These are phyloP conservation scores for Immersiporthe knoxdaviesiana DNA, from an alignment of 2,329 filamentous ascomycete genomes.

Conservation along the genomic window DNA sequence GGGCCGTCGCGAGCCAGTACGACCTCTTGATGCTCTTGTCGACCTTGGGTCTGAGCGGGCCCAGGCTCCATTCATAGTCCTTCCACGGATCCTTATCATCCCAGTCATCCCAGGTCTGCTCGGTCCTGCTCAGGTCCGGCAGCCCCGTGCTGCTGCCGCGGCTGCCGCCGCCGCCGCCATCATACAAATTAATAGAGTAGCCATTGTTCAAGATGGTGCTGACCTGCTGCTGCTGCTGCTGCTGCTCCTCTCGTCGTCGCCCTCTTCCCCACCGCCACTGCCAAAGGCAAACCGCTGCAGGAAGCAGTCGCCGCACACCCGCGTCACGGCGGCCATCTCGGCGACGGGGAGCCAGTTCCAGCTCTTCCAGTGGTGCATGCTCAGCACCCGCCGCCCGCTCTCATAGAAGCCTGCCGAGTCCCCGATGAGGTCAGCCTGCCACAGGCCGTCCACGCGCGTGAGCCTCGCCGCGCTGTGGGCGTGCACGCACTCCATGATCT, in stretches of 20 bases:
- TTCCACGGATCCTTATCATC: constrained; percentile 48
- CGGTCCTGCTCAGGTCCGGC: constrained; percentile 39
- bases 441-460: constrained; percentile 55
- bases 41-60: constrained; percentile 49
- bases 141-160: constrained; percentile 39
- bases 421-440: constrained; percentile 59
- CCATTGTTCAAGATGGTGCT: constrained; percentile 57
- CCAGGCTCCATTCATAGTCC: constrained; percentile 56
- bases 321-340: constrained; percentile 51
- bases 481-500: constrained; percentile 61
- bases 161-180: too few relatives aligned
- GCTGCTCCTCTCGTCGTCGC: too few relatives aligned
- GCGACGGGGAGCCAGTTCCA: constrained; percentile 58
- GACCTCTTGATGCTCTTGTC: constrained; percentile 51
- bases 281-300: constrained; percentile 57
- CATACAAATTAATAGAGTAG: constrained; percentile 58
- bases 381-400: constrained; percentile 54
- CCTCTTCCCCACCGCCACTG: constrained; percentile 26
- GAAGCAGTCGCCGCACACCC: constrained; percentile 61
- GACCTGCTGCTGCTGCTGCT: too few relatives aligned
- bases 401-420: constrained; percentile 65
- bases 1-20: constrained; percentile 50
- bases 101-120: constrained; percentile 49
- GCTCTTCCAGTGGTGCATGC: constrained; percentile 66
- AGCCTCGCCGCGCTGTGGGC: constrained; percentile 55